These are phyloP conservation scores for Auriscalpium vulgare DNA, from an alignment of 768 basidiomycete genomes.

Conservation along the genomic window DNA sequence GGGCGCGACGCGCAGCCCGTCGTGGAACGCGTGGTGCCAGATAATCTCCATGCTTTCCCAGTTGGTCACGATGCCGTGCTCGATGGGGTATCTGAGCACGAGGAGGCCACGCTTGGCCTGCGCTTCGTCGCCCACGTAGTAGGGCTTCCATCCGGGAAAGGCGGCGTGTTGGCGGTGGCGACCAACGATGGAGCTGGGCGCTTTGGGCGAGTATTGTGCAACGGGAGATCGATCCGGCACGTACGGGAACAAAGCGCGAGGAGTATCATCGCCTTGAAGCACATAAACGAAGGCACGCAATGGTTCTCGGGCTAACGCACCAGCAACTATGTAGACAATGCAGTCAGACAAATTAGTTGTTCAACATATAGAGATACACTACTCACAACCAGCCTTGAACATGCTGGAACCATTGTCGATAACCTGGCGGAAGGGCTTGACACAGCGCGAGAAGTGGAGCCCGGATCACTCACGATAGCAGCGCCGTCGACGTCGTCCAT, in stretches of 20 bases:
- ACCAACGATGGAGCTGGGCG: constrained; percentile 75
- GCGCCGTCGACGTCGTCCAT: constrained; percentile 58
- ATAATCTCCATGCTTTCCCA: constrained; percentile 99
- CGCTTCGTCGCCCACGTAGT: constrained; percentile 89
- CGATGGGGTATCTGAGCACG: constrained; percentile 85
- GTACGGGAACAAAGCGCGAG: constrained; percentile 90
- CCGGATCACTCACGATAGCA: constrained; percentile 32
- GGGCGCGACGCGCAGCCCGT: constrained; percentile 65
- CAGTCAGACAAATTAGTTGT: constrained; percentile 59
- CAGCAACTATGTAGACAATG: constrained; percentile 63
- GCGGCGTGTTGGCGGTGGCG: constrained; percentile 89
- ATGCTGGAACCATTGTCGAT: constrained; percentile 95
- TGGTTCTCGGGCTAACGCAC: constrained; percentile 13
- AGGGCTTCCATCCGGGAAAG: constrained; percentile 92
- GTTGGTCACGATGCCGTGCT: constrained; percentile 92
- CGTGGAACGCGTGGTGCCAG: constrained; percentile 94
- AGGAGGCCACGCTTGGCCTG: constrained; percentile 92
- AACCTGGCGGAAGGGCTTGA: constrained; percentile 36
- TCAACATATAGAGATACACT: constrained; percentile 5
- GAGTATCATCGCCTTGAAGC: constrained; percentile 75
- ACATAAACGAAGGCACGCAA: neutral
- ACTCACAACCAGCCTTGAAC: constrained; percentile 98
- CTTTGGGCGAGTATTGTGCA: neutral
- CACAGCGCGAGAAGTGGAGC: neutral
- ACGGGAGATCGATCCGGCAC: constrained; percentile 22